Evolutionary conservation across 2,329 filamentous ascomycete species (phyloP).

Genomic region (Paecilomyces sp.): DNA sequence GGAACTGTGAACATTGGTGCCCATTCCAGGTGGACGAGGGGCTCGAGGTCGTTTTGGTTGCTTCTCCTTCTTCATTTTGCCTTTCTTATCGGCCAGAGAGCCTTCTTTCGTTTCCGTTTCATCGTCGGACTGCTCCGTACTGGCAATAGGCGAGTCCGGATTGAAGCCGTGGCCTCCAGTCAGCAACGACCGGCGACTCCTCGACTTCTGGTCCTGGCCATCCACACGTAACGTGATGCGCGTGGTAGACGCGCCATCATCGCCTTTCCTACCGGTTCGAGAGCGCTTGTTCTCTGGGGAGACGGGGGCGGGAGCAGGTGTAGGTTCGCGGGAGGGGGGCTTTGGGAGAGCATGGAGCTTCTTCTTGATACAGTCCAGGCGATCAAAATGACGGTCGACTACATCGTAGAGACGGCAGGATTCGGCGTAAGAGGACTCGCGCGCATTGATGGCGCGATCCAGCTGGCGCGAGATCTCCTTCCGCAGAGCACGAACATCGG

Average conservation of each 20-base stretch:
- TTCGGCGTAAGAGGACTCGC: slow-evolving; percentile 51
- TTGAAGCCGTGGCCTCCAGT: slow-evolving; percentile 31
- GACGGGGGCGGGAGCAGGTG: slow-evolving; percentile 34
- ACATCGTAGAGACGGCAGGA: slow-evolving; percentile 51
- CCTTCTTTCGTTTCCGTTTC: slow-evolving; percentile 25
- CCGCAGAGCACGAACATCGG: slow-evolving; percentile 47
- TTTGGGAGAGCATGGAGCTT: slow-evolving; percentile 57
- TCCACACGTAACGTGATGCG: slow-evolving; percentile 39
- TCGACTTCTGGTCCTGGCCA: slow-evolving; percentile 25
- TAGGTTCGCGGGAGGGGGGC: slow-evolving; percentile 55
- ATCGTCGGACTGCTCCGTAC: slow-evolving; percentile 39
- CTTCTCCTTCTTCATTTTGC: slow-evolving; percentile 38
- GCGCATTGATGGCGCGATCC: slow-evolving; percentile 47
- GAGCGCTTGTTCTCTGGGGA: slow-evolving; percentile 28
- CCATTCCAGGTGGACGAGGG: slow-evolving; percentile 20
- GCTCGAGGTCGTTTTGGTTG: slow-evolving; percentile 17
- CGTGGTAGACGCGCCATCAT: slow-evolving; percentile 23
- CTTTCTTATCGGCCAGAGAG: slow-evolving; percentile 9
- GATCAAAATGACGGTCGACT: slow-evolving; percentile 50
- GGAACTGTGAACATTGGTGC: slow-evolving; percentile 48
- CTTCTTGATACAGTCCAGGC: slow-evolving; percentile 52
- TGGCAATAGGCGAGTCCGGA: slow-evolving; percentile 39
- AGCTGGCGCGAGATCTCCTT: slow-evolving; percentile 51
- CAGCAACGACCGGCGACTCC: slow-evolving; percentile 28
- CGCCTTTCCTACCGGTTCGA: slow-evolving; percentile 31